A percentile compares a stretch with the other conserved stretches of the same genome.
phyloP scores from a whole-genome alignment of 768 basidiomycete genomes.

The Tylopilus rubrobrunneus region DNA sequence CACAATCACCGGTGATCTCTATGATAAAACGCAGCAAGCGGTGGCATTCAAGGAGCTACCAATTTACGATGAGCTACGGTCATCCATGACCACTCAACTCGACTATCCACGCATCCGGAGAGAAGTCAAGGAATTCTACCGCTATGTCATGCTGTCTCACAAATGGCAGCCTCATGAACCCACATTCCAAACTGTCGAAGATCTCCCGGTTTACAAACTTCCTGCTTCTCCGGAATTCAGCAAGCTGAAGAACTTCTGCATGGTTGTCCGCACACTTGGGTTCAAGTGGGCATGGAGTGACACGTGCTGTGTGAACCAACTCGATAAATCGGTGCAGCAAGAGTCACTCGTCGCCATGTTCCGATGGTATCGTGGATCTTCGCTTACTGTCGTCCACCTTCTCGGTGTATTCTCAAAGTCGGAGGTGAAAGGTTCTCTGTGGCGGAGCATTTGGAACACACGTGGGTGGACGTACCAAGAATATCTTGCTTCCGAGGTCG shows the following conservation, averaged over 20 bases:
- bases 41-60: background rate
- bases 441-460: conserved; percentile 10
- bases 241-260: background rate
- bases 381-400: background rate
- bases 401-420: background rate
- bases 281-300: background rate
- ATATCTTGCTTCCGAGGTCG: conserved; percentile 1
- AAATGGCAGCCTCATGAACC: background rate
- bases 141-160: background rate
- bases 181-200: background rate
- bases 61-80: background rate
- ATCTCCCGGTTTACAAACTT: background rate
- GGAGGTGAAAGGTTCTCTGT: background rate
- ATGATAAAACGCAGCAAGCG: background rate
- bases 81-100: background rate
- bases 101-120: background rate
- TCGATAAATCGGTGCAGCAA: background rate
- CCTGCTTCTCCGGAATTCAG: background rate
- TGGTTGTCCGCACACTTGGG: background rate
- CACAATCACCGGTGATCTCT: background rate
- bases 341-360: background rate
- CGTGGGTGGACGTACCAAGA: conserved; percentile 11
- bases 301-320: background rate
- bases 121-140: background rate
- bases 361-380: background rate